Conservation (phyloP, 805 yeast species). For the Saturnispora mendoncae region DNA sequence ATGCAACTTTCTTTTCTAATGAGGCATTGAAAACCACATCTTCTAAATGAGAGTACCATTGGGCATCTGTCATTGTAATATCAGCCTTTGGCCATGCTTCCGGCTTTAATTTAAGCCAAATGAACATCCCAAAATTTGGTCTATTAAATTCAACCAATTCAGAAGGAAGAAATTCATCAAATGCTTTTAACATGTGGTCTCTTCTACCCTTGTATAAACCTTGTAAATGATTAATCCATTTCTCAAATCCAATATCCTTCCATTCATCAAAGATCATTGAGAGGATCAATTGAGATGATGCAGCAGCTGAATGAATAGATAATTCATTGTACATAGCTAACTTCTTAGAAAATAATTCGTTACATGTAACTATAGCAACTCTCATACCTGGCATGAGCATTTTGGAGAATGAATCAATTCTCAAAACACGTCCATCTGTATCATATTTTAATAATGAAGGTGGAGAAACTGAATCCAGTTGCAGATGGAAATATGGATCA, state of each 20-base stretch:
- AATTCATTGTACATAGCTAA: conserved; percentile 56
- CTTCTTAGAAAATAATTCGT: conserved; percentile 43
- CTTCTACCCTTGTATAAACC: conserved; percentile 56
- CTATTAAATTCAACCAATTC: conserved; percentile 35
- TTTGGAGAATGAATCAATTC: conserved; percentile 74
- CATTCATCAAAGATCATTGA: conserved; percentile 54
- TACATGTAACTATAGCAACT: conserved; percentile 66
- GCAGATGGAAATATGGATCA: conserved; percentile 78
- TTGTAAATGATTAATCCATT: conserved; percentile 62
- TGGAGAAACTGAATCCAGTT: conserved; percentile 39
- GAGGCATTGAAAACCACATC: conserved; percentile 19
- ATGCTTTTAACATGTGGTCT: conserved; percentile 44
- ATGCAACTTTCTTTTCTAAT: conserved; percentile 20
- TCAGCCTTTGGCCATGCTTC: conserved; percentile 33
- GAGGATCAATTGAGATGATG: conserved; percentile 56
- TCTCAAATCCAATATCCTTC: conserved; percentile 51
- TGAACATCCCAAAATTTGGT: conserved; percentile 38
- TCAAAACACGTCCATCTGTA: conserved; percentile 65
- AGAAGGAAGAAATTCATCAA: conserved; percentile 39
- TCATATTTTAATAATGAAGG: conserved; percentile 66
- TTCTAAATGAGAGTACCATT: conserved; percentile 28
- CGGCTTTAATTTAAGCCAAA: conserved; percentile 35
- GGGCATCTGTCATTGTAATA: conserved; percentile 25
- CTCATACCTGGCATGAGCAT: conserved; percentile 72
- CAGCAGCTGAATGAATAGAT: conserved; percentile 65